Evolutionary conservation across 768 basidiomycete genomes (phyloP).

Genomic region (Tricholoma saponaceum): DNA sequence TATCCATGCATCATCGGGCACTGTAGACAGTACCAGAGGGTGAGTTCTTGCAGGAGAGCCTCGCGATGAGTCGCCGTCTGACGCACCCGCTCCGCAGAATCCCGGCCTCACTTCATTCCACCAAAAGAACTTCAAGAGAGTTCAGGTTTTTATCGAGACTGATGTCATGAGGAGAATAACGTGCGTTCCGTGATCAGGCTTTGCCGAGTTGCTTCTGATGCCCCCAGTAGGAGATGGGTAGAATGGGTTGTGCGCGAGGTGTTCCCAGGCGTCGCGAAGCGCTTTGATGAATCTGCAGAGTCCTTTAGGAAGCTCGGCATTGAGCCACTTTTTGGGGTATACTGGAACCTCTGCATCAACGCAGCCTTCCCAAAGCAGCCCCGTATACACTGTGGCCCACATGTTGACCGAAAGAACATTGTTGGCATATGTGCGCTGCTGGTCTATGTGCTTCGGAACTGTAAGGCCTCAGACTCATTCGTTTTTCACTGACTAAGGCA

Average conservation of each 20-base stretch:
- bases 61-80: background rate
- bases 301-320: background rate
- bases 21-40: too few species aligned
- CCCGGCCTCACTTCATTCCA: background rate
- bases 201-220: background rate
- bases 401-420: slow-evolving; percentile 26
- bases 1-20: too few species aligned
- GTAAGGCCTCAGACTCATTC: background rate
- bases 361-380: slow-evolving; percentile 8
- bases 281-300: background rate
- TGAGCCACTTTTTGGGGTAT: slow-evolving; percentile 17
- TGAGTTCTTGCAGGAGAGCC: background rate
- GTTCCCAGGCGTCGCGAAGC: background rate
- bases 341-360: slow-evolving; percentile 27
- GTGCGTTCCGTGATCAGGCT: background rate
- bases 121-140: background rate
- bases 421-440: slow-evolving; percentile 25
- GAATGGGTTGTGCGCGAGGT: background rate
- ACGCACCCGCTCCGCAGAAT: too few species aligned
- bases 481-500: background rate
- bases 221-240: background rate
- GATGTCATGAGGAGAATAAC: background rate
- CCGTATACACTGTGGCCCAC: slow-evolving; percentile 18
- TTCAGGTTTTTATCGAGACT: background rate
- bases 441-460: slow-evolving; percentile 17